These are phyloP conservation scores for Paramecium primaurelia DNA, from an alignment of 73 alveolate species.

Conservation along the genomic window DNA sequence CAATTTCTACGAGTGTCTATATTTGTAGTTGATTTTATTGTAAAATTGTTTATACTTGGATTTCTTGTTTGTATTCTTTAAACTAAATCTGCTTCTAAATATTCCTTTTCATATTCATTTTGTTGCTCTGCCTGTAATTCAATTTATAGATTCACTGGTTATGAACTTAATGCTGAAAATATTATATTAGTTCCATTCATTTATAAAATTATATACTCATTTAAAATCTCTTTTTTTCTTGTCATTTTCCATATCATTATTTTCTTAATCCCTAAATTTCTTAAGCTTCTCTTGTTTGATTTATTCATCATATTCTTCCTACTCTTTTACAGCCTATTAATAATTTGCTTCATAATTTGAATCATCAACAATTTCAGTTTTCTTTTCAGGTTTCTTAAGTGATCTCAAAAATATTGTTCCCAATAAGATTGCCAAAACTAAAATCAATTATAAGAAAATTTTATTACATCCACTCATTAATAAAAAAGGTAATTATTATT, in stretches of 20 bases:
- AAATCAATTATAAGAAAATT: not conserved
- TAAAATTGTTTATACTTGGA: not conserved
- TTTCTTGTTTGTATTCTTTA: not conserved
- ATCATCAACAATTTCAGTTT: not conserved
- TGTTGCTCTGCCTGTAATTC: not conserved
- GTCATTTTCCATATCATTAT: not conserved
- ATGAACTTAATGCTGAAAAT: not conserved
- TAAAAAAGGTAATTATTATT: not conserved
- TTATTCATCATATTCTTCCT: not conserved
- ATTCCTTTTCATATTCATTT: constrained; percentile 26
- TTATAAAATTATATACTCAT: not conserved
- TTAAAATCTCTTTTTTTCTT: not conserved
- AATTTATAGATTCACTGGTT: not conserved
- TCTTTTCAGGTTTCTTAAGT: not conserved
- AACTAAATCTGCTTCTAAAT: not conserved
- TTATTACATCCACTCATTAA: not conserved
- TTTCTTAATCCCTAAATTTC: not conserved
- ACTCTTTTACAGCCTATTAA: not conserved
- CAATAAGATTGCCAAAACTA: not conserved
- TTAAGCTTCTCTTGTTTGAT: not conserved
- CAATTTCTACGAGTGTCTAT: not conserved
- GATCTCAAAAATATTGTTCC: not conserved
- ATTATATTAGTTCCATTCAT: not conserved
- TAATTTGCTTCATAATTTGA: not conserved
- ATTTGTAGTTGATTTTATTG: not conserved